Conservation (phyloP, 768 basidiomycete genomes). For the Naganishia randhawae region DNA sequence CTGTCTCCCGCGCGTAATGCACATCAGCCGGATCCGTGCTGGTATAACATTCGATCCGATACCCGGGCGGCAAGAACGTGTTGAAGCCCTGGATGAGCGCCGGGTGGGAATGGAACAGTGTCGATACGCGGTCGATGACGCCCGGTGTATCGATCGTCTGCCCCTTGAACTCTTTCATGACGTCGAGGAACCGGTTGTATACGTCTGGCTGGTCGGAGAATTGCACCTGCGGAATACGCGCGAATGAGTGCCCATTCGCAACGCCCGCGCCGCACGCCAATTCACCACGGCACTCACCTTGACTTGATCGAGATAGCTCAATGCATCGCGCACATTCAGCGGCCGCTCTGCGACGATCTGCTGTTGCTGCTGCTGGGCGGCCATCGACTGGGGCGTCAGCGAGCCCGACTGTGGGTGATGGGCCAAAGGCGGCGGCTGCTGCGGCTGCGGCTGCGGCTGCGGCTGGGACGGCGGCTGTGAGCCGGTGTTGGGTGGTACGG, state of each 20-base stretch:
- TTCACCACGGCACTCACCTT: conserved; percentile 54
- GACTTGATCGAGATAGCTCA: conserved; percentile 90
- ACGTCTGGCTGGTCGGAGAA: conserved; percentile 86
- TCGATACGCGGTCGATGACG: conserved; percentile 90
- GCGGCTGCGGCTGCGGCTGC: background rate
- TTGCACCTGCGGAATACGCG: conserved; percentile 55
- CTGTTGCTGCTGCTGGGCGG: background rate
- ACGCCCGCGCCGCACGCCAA: background rate
- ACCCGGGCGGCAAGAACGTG: conserved; percentile 90
- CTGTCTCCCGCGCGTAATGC: conserved; percentile 19
- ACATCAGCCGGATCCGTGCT: conserved; percentile 29
- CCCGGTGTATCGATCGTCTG: conserved; percentile 93
- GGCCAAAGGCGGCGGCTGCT: background rate
- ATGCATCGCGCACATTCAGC: conserved; percentile 86
- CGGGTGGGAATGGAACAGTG: conserved; percentile 85
- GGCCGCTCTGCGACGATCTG: conserved; percentile 54
- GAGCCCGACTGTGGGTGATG: background rate
- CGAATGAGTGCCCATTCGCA: background rate
- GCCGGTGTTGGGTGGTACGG: background rate
- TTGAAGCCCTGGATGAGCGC: conserved; percentile 95
- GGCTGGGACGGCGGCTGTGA: too few relatives aligned
- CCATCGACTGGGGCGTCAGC: background rate
- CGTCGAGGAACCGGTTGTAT: conserved; percentile 89
- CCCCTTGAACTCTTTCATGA: conserved; percentile 99
- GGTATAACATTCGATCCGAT: conserved; percentile 69